These are phyloP conservation scores for Ammopiptanthus mongolicus DNA, from an alignment of 306 rosid species.

Conservation along the genomic window DNA sequence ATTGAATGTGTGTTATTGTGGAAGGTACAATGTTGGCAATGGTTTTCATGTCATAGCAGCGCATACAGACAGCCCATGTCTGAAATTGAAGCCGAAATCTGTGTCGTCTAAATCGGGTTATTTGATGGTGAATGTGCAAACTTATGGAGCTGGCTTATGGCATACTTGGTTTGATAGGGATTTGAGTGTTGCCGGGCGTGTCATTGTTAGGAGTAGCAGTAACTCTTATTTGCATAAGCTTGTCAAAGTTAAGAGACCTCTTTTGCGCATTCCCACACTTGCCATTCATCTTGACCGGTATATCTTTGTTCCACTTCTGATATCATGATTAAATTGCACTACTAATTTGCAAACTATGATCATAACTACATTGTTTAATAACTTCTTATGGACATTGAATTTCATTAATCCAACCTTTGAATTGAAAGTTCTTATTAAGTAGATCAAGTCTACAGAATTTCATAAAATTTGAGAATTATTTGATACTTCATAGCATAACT, in stretches of 20 bases:
- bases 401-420: too few species aligned
- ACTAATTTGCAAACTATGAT: not conserved
- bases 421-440: too few species aligned
- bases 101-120: conserved; percentile 66
- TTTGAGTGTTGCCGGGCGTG: conserved; percentile 93
- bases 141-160: conserved; percentile 95
- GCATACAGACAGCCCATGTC: conserved; percentile 93
- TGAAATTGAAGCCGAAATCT: conserved; percentile 84
- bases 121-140: conserved; percentile 82
- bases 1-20: conserved; percentile 19
- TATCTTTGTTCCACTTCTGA: not conserved
- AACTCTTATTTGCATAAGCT: conserved; percentile 68
- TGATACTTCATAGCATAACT: too few species aligned
- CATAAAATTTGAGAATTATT: too few species aligned
- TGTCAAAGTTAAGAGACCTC: conserved; percentile 80
- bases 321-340: not conserved
- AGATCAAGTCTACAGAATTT: too few species aligned
- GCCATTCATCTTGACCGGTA: conserved; percentile 99
- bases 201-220: conserved; percentile 49
- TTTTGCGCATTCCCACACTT: conserved; percentile 83
- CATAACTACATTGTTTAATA: too few species aligned
- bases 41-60: conserved; percentile 94
- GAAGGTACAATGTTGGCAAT: conserved; percentile 68
- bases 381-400: too few species aligned
- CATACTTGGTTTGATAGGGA: conserved; percentile 99